Percentiles rank a stretch among this genome's conserved stretches.
These are phyloP conservation scores for Nannochloropsis gaditana DNA, from an alignment of 108 stramenopile genomes.

Conservation along the genomic window DNA sequence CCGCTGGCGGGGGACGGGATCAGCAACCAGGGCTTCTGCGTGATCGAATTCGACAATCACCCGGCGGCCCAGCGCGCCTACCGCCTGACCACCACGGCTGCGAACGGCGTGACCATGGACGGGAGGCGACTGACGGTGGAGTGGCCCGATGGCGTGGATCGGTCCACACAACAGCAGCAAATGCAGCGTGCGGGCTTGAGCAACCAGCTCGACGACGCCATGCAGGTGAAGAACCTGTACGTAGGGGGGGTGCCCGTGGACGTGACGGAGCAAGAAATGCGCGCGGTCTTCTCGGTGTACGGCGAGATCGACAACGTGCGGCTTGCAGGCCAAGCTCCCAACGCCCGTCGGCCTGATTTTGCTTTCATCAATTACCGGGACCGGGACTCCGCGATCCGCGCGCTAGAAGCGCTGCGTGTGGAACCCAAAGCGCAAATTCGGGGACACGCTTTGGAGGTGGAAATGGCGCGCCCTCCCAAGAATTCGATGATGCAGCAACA, in stretches of 20 bases:
- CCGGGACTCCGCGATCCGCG: background rate
- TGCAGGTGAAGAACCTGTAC: conserved; percentile 3
- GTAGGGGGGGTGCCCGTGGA: conserved; percentile 16
- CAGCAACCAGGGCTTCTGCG: background rate
- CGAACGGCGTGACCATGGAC: background rate
- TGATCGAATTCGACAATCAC: conserved; percentile 6
- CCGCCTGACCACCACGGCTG: background rate
- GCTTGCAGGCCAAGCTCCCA: background rate
- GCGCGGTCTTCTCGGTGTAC: background rate
- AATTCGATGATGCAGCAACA: background rate
- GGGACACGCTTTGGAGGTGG: background rate
- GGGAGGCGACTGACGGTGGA: conserved; percentile 11
- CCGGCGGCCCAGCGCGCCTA: background rate
- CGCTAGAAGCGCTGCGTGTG: background rate
- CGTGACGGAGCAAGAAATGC: background rate
- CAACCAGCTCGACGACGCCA: background rate
- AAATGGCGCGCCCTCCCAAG: background rate
- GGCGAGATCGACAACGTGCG: background rate
- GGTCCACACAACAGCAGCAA: background rate
- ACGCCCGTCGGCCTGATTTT: conserved; percentile 19
- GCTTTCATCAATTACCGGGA: conserved; percentile 3
- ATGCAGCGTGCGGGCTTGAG: background rate
- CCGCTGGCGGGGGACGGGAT: background rate
- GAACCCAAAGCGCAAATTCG: conserved; percentile 14
- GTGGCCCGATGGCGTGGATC: background rate